Base-by-base conservation (phyloP, 164 flowering plant genomes). In the Nymphaea colorata region DNA sequence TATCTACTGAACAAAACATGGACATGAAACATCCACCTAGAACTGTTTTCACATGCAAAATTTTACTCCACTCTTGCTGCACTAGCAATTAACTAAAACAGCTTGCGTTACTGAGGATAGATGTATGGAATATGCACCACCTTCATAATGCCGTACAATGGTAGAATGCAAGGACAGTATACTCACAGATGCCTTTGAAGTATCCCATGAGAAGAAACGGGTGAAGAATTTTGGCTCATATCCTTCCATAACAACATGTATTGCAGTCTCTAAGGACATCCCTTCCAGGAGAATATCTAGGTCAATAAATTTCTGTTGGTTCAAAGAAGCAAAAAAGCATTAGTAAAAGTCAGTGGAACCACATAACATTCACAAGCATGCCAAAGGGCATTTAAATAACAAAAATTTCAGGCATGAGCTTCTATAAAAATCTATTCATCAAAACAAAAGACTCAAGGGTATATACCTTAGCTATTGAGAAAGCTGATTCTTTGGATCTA, bases 221-320 rank as follows among this genome's bases (percentile, higher is more conserved):
- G 92, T 89, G 81, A 89, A 89, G 68, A 85, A 83, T 61, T 79
- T 72, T 66, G 92, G 95, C 65, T 89, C 92, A 59, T 81, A 73
- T 53, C 92, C 92, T 81, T 87, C 92, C 14, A 73, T 72, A 61
- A 87, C 74, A 64, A 85, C 73, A 70, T 85, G 87, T 36, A 87
- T 69, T 43, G 92, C 86, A 79, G 77, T 80, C 72, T 84, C 85
- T 66, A 64, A 43, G 43, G 85, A 75, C 43, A 78, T 74, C 17
- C 80, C 82, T 82, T 84, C 84, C 59, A 57, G 75, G 47, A 82
- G 80, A 72, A 79, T 59, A 59, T 82, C 87, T 43, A 4, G 76
- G 80, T 83, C 82, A 55, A 87, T 79, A 71, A 79, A 87, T 83
- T 82, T 84, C 95, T 89, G 89, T 76, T 42, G 79, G 65, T 69